Evolutionary conservation across 805 yeast species (phyloP).

Genomic region (Starmerella bacillaris): DNA sequence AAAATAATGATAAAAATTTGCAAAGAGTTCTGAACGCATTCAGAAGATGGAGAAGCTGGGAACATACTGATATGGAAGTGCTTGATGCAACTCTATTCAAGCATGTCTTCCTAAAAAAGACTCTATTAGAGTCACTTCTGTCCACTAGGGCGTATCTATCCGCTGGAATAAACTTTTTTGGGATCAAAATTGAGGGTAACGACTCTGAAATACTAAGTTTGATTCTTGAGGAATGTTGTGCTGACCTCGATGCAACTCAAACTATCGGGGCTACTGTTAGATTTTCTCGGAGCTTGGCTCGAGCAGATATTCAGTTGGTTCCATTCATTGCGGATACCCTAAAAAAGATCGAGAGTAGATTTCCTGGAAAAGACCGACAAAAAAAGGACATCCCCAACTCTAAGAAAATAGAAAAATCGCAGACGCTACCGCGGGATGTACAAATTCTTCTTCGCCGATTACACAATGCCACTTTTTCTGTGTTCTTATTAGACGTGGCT

Average conservation of each 20-base stretch:
- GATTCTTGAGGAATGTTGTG: not conserved
- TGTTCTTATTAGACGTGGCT: slow-evolving; percentile 12
- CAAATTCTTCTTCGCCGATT: slow-evolving; percentile 6
- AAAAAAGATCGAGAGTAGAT: not conserved
- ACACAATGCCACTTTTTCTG: slow-evolving; percentile 5
- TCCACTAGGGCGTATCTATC: not conserved
- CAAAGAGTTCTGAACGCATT: slow-evolving; percentile 40
- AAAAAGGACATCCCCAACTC: not conserved
- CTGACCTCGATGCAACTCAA: not conserved
- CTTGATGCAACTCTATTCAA: slow-evolving; percentile 17
- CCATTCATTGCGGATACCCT: not conserved
- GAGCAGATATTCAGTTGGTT: not conserved
- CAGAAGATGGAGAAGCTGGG: slow-evolving; percentile 83
- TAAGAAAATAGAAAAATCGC: not conserved
- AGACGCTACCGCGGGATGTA: slow-evolving; percentile 1
- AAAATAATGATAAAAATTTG: not conserved
- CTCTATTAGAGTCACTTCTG: slow-evolving; percentile 8
- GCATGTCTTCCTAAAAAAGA: slow-evolving; percentile 9
- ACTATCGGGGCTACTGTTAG: slow-evolving; percentile 18
- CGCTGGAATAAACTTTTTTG: not conserved
- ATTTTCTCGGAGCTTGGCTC: slow-evolving; percentile 10
- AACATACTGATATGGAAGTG: slow-evolving; percentile 23
- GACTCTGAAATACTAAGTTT: not conserved
- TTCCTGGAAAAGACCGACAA: not conserved
- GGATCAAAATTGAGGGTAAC: not conserved